Conservation (phyloP, 2,329 filamentous ascomycete species). For the Cladosporium cucumerinum region DNA sequence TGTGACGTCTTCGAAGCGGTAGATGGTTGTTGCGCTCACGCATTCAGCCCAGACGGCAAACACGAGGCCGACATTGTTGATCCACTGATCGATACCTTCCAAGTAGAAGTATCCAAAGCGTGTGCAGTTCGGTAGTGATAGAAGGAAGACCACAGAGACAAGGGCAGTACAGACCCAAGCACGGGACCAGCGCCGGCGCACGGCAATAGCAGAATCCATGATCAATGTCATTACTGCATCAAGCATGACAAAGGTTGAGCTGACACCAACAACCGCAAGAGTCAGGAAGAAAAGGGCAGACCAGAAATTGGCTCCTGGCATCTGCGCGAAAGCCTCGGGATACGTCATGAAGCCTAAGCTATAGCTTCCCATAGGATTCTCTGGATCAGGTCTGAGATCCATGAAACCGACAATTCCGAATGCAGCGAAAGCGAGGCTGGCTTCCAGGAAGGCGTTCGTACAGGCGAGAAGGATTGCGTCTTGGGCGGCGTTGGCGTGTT, state of each 20-base stretch:
- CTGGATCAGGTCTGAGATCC: conserved; percentile 40
- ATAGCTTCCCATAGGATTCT: conserved; percentile 52
- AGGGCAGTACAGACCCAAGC: conserved; percentile 50
- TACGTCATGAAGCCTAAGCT: conserved; percentile 57
- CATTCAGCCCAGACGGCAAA: conserved; percentile 55
- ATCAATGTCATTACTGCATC: conserved; percentile 55
- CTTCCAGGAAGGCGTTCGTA: conserved; percentile 57
- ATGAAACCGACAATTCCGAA: conserved; percentile 56
- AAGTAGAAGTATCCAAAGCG: conserved; percentile 57
- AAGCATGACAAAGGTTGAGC: conserved; percentile 58
- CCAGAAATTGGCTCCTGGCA: conserved; percentile 58
- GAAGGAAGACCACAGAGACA: conserved; percentile 51
- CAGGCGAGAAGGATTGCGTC: conserved; percentile 54
- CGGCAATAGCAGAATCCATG: conserved; percentile 49
- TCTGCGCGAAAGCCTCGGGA: conserved; percentile 54
- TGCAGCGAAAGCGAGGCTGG: conserved; percentile 48
- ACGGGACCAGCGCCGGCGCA: conserved; percentile 38
- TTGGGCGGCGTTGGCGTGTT: conserved; percentile 57
- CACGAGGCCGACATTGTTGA: conserved; percentile 54
- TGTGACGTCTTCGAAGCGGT: conserved; percentile 50
- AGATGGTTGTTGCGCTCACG: conserved; percentile 52
- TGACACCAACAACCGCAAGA: conserved; percentile 56
- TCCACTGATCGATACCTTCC: conserved; percentile 54
- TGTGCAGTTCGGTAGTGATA: conserved; percentile 57
- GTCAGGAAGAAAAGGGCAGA: conserved; percentile 57